Evolutionary conservation across 495 filamentous ascomycete genomes (phyloP).

Genomic region (Aspergillus incahuasiensis): DNA sequence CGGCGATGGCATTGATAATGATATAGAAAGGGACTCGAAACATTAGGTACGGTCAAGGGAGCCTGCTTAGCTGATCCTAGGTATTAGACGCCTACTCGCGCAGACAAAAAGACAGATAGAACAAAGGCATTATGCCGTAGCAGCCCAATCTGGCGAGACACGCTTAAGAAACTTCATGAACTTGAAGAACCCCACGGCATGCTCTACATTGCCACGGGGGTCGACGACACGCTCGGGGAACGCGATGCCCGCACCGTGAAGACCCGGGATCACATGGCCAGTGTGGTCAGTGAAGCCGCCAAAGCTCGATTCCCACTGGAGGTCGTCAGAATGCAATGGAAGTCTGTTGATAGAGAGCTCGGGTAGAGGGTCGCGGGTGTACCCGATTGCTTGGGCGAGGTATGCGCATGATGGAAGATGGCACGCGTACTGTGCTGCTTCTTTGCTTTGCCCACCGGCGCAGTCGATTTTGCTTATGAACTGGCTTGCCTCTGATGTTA

Average conservation of each 20-base stretch:
- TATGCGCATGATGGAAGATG: conserved; percentile 47
- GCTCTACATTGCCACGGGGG: conserved; percentile 56
- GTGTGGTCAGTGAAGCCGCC: conserved; percentile 44
- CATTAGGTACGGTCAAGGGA: neutral
- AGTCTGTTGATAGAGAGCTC: conserved; percentile 28
- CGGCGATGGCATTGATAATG: neutral
- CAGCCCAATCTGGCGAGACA: conserved; percentile 44
- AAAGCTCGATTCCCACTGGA: conserved; percentile 46
- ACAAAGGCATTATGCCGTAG: neutral
- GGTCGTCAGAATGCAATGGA: conserved; percentile 15
- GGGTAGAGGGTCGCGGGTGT: conserved; percentile 45
- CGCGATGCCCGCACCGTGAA: conserved; percentile 58
- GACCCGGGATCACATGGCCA: conserved; percentile 38
- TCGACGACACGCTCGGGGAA: conserved; percentile 57
- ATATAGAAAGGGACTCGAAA: neutral
- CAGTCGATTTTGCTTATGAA: conserved; percentile 49
- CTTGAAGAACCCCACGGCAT: conserved; percentile 58
- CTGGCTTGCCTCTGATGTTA: conserved; percentile 43
- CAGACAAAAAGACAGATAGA: neutral
- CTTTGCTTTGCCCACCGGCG: conserved; percentile 36
- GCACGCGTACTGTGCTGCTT: conserved; percentile 31
- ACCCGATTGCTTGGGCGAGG: conserved; percentile 54
- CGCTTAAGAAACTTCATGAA: conserved; percentile 59
- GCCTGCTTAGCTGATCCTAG: too few relatives aligned
- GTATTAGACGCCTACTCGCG: neutral